Evolutionary conservation across 768 basidiomycete species (phyloP).

Genomic region (Boletus rubropictus): DNA sequence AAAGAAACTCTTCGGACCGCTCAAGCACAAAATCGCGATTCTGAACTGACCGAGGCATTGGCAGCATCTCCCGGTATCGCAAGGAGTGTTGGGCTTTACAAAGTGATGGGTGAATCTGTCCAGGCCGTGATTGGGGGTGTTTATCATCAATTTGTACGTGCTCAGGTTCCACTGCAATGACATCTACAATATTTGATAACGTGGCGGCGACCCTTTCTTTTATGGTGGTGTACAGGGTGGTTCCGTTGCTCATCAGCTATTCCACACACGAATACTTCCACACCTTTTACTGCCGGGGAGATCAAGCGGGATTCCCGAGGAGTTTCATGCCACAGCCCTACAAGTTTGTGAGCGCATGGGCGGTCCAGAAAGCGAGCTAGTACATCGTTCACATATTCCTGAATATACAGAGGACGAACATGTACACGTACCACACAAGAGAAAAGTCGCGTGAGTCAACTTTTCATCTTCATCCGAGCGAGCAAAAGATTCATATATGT

Average conservation of each 20-base stretch:
- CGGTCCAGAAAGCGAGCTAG: slow-evolving; percentile 23
- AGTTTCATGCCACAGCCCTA: slow-evolving; percentile 25
- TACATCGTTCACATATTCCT: background rate
- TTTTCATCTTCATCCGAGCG: background rate
- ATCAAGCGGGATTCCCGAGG: slow-evolving; percentile 26
- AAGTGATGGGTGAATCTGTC: slow-evolving; percentile 72
- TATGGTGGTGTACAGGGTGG: slow-evolving; percentile 22
- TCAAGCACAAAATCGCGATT: slow-evolving; percentile 14
- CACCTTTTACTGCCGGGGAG: slow-evolving; percentile 26
- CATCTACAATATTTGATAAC: background rate
- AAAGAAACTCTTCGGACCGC: slow-evolving; percentile 29
- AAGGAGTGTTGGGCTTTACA: slow-evolving; percentile 61
- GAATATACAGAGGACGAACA: slow-evolving; percentile 5
- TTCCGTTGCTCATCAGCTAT: slow-evolving; percentile 29
- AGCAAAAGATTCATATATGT: slow-evolving; percentile 1
- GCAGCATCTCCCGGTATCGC: slow-evolving; percentile 33
- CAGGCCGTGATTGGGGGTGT: slow-evolving; percentile 73
- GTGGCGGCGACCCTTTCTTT: slow-evolving; percentile 5
- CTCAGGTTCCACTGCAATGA: slow-evolving; percentile 20
- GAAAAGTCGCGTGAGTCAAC: slow-evolving; percentile 22
- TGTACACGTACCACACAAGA: slow-evolving; percentile 9
- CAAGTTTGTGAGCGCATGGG: slow-evolving; percentile 29
- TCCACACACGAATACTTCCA: slow-evolving; percentile 33
- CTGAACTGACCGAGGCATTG: slow-evolving; percentile 28
- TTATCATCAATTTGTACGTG: slow-evolving; percentile 73